phyloP scores from a whole-genome alignment of 345 rosid genomes.

The Noccaea bulbosa region DNA sequence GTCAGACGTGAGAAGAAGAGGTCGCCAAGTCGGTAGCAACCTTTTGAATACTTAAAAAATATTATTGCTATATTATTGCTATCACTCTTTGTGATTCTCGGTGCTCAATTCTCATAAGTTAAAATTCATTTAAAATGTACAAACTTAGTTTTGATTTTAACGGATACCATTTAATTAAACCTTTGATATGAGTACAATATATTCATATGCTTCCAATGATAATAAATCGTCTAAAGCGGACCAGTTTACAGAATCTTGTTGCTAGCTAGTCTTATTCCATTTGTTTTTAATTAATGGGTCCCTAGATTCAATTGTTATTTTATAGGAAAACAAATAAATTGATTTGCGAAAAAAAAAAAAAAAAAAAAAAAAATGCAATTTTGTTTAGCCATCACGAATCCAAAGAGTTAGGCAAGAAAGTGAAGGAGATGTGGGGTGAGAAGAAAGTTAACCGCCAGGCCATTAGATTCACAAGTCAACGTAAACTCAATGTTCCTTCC shows the following conservation, averaged over 20 bases:
- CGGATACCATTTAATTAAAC: neutral
- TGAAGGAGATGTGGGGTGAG: slow-evolving; percentile 29
- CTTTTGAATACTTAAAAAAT: neutral
- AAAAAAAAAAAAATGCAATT: neutral
- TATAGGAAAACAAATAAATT: slow-evolving; percentile 11
- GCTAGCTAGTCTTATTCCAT: slow-evolving; percentile 32
- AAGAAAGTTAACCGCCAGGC: slow-evolving; percentile 16
- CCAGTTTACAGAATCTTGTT: slow-evolving; percentile 15
- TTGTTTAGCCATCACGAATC: slow-evolving; percentile 32
- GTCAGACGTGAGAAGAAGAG: slow-evolving; percentile 28
- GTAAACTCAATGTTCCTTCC: neutral
- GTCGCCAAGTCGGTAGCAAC: slow-evolving; percentile 37
- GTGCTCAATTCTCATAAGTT: neutral
- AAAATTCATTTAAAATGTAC: neutral
- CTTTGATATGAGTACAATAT: neutral
- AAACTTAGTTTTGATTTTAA: neutral
- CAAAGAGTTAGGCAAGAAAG: slow-evolving; percentile 23
- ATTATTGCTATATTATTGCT: too few species aligned
- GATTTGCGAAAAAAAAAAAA: neutral
- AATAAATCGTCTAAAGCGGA: neutral
- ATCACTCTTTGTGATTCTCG: neutral
- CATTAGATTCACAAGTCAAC: slow-evolving; percentile 29
- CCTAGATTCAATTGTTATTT: slow-evolving; percentile 1
- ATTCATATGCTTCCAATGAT: neutral
- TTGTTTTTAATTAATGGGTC: neutral